phyloP scores from a whole-genome alignment of 176 grass and related monocot species.

The Bonia amplexicaulis region DNA sequence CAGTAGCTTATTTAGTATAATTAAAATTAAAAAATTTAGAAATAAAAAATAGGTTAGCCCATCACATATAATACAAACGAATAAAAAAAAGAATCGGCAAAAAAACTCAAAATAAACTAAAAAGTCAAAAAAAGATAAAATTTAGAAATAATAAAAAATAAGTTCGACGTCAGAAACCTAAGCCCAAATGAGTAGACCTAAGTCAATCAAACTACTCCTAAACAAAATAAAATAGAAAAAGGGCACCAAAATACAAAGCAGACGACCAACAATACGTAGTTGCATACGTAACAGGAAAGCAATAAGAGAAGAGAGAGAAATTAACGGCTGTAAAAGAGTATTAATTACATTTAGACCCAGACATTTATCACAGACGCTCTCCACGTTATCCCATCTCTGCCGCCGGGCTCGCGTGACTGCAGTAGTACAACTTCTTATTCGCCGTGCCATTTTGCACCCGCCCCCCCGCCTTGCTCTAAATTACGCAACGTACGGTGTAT shows the following conservation, averaged over 20 bases:
- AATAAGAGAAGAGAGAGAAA: not conserved
- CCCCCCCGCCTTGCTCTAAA: not conserved
- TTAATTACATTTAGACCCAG: slow-evolving; percentile 42
- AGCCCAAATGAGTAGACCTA: no score
- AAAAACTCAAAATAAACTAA: no score
- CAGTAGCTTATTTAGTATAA: no score
- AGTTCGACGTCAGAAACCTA: no score
- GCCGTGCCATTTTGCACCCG: not conserved
- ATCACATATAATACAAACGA: no score
- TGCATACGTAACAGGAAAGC: not conserved
- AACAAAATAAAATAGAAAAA: not conserved
- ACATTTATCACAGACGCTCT: not conserved
- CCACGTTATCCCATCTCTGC: not conserved
- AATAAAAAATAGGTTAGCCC: no score
- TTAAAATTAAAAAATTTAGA: no score
- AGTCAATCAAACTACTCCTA: not conserved
- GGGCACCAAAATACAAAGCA: not conserved
- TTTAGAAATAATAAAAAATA: no score
- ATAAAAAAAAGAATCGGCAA: no score
- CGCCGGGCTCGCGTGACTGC: no score
- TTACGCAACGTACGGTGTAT: slow-evolving; percentile 9
- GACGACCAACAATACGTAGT: not conserved
- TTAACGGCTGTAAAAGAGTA: not conserved
- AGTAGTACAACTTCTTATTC: not conserved
- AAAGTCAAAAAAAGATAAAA: no score